Base-by-base conservation (phyloP, 2,329 filamentous ascomycete species). In the Sporothrix brasiliensis region DNA sequence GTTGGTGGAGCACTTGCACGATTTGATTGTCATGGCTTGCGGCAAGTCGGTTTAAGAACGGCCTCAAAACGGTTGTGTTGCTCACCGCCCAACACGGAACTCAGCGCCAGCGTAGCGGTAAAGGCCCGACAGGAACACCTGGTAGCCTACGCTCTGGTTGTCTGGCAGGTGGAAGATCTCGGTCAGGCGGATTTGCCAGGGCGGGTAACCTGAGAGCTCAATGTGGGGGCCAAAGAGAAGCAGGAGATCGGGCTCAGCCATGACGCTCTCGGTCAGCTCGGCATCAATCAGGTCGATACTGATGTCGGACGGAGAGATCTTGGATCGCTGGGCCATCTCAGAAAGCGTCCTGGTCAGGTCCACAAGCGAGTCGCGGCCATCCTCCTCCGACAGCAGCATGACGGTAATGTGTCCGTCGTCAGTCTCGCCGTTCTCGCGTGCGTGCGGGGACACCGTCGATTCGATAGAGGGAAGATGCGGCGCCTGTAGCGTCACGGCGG, bases 311-410 rank as follows among this genome's bases (percentile, higher is more conserved):
- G 92, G 87, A 1, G 88, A 87, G 16, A 99, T 85, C 80, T 97
- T 97, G 71, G 89, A 89, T 75, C 90, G 89, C 79, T 98, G 95
- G 7, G 93, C 92, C 95, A 99, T 98, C 77, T 97, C 92, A 6
- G 94, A 88, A 27, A 99, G 85, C 0, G 96, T 98, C 77, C 94
- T 93, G 54, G 95, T 99, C 60, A 99, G 86, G 79, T 99, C 95
- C 53, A 99, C 94, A 73, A 99, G 88, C 4, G 94, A 97, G 77
- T 97, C 93, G 69, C 94, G 89, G 65, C 95, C 94, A 76, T 99
- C 95, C 70, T 94, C 91, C 50, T 89, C 88, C 16, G 93, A 97
- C 67, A 99, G 87, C 52, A 99, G 87, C 70, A 97, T 87, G 21
- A 98, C 79, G 34, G 83, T 80, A 70, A 90, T 78, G 76, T 83